Evolutionary conservation across 139 green algal genomes (phyloP).

Genomic region (Tetraselmis chui): DNA sequence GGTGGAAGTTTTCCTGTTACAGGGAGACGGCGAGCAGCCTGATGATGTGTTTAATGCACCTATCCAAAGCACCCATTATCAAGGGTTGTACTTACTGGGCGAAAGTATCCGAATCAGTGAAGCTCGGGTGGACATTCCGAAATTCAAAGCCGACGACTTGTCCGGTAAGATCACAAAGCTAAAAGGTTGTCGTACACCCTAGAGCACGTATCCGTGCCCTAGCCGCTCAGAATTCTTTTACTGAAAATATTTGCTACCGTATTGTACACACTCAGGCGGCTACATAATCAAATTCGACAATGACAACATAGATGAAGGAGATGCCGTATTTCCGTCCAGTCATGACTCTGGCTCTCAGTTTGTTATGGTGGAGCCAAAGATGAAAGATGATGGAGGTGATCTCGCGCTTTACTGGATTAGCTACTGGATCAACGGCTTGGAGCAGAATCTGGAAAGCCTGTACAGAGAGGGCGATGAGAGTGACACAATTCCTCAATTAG

Average conservation of each 20-base stretch:
- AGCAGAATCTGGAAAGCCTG: not conserved
- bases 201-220: too few species aligned
- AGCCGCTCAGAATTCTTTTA: too few species aligned
- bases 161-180: too few species aligned
- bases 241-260: too few species aligned
- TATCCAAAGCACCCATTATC: conserved; percentile 4
- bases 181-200: too few species aligned
- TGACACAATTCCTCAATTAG: not conserved
- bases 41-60: not conserved
- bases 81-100: conserved; percentile 7
- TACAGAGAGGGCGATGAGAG: not conserved
- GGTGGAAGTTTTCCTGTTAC: conserved; percentile 12
- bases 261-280: not conserved
- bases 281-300: conserved; percentile 21
- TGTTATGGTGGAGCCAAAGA: not conserved
- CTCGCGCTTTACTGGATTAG: not conserved
- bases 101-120: conserved; percentile 7
- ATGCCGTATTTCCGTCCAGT: conserved; percentile 9
- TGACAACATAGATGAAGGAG: conserved; percentile 13
- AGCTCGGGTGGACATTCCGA: not conserved
- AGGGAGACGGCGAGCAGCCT: conserved; percentile 6
- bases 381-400: conserved; percentile 8
- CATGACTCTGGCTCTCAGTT: not conserved
- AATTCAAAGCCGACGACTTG: not conserved
- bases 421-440: not conserved